A percentile compares a stretch with the other conserved stretches of the same genome.
These are phyloP conservation scores for Serendipita sp. DNA, from an alignment of 768 basidiomycete species.

Conservation along the genomic window DNA sequence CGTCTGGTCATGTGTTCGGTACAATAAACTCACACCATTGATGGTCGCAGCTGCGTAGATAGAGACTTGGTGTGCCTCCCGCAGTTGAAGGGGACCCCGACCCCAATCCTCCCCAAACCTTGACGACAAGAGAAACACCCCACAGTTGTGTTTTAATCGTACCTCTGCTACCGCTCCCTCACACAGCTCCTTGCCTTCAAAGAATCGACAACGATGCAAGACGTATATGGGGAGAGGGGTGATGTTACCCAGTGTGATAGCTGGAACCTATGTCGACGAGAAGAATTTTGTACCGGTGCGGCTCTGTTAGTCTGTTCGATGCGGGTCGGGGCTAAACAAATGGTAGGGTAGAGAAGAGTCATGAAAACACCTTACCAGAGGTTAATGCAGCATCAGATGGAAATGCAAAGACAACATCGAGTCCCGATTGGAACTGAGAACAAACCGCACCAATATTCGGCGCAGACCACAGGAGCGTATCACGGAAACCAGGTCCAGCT, in stretches of 20 bases:
- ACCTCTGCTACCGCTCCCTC: conserved; percentile 43
- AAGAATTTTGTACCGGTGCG: conserved; percentile 43
- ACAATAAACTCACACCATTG: conserved; percentile 29
- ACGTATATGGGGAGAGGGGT: too few species aligned
- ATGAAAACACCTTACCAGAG: conserved; percentile 34
- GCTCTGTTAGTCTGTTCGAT: conserved; percentile 25
- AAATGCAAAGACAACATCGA: conserved; percentile 34
- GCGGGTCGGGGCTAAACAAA: not conserved
- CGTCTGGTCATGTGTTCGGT: conserved; percentile 36
- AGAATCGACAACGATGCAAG: conserved; percentile 39
- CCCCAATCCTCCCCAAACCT: conserved; percentile 41
- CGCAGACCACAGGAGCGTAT: conserved; percentile 43
- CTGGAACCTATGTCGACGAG: conserved; percentile 39
- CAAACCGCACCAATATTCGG: conserved; percentile 30
- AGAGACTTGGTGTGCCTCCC: conserved; percentile 40
- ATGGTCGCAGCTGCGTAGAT: conserved; percentile 39
- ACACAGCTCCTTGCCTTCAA: conserved; percentile 38
- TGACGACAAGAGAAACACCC: conserved; percentile 29
- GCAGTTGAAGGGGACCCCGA: conserved; percentile 34
- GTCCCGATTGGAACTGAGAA: conserved; percentile 34
- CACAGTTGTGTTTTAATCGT: too few species aligned
- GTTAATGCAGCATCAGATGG: conserved; percentile 41
- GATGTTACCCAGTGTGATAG: too few species aligned
- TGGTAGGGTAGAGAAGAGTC: not conserved
- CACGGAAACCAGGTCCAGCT: conserved; percentile 39